These are phyloP conservation scores for Tetradesmus obliquus DNA, from an alignment of 139 green algal species.

Conservation along the genomic window DNA sequence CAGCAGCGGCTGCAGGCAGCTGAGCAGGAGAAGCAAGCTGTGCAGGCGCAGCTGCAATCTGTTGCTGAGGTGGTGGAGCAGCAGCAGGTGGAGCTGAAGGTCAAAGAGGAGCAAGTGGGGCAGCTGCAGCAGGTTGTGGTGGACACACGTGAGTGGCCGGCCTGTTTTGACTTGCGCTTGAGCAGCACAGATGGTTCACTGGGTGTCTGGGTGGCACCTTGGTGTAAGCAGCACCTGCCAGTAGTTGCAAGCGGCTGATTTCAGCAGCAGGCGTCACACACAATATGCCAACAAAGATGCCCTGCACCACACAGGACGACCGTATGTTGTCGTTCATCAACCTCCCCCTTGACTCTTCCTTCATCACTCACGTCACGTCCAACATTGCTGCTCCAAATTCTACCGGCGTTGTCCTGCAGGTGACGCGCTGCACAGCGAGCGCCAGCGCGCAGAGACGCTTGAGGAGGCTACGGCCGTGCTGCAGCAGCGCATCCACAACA, in stretches of 20 bases:
- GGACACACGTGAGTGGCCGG: conserved; percentile 12
- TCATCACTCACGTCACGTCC: too few species aligned
- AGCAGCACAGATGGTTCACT: not conserved
- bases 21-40: not conserved
- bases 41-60: not conserved
- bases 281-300: too few species aligned
- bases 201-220: not conserved
- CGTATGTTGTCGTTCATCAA: too few species aligned
- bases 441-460: not conserved
- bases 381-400: not conserved
- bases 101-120: conserved; percentile 18
- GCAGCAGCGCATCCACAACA: conserved; percentile 31
- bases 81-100: conserved; percentile 20
- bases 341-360: too few species aligned
- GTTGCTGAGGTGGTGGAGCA: conserved; percentile 20
- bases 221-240: not conserved
- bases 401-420: not conserved
- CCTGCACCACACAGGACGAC: too few species aligned
- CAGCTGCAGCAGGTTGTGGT: conserved; percentile 32
- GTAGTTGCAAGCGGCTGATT: too few species aligned
- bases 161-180: not conserved
- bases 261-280: too few species aligned
- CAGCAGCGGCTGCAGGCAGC: not conserved
- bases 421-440: conserved; percentile 21
- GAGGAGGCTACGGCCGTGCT: not conserved